Base-by-base conservation (phyloP, 352 stramenopile genomes). In the Blastocystis hominis region DNA sequence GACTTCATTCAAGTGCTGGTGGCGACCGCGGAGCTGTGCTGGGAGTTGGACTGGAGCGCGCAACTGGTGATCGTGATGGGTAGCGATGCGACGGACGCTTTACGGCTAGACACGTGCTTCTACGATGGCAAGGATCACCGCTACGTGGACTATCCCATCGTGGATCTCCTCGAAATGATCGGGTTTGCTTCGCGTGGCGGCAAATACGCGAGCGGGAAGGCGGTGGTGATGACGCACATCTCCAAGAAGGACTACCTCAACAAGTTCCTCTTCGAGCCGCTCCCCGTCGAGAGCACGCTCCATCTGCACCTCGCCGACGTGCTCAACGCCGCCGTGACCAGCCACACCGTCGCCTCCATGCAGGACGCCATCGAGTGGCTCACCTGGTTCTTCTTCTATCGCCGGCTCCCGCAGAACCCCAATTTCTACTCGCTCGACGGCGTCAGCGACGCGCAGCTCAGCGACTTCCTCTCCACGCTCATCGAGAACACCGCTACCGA, bases 371-470 rank as follows among this genome's bases (percentile, higher is more conserved):
- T 99, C 50, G 96, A 99, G 88, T 99, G 98, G 90, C 91, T 99
- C 36, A 99, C 97, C 54, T 99, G 97, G 97, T 99, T 96, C 1
- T 97, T 99, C 75, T 95, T 98, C 91, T 99, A 99, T 90, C 93
- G 96, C 3, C 94, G 97, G 7, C 90, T 99, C 44, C 93, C 95
- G 72, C 97, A 99, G 90, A 99, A 99, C 91, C 97, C 97, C 1
- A 99, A 98, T 80, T 99, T 98, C 90, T 99, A 99, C 92, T 97
- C 98, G 86, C 90, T 99, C 62, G 92, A 95, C 72, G 96, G 95
- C 20, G 94, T 91, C 30, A 93, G 91, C 55, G 92, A 94, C 89
- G 89, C 91, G 47, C 91, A 98, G 88, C 89, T 99, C 36, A 98
- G 94, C 63, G 96, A 99, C 89, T 96, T 98, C 88, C 91, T 99